Percentiles rank a stretch among this genome's conserved stretches.
Evolutionary conservation across 2,329 filamentous ascomycete species (phyloP).

Genomic region (Corinectria fuckeliana): DNA sequence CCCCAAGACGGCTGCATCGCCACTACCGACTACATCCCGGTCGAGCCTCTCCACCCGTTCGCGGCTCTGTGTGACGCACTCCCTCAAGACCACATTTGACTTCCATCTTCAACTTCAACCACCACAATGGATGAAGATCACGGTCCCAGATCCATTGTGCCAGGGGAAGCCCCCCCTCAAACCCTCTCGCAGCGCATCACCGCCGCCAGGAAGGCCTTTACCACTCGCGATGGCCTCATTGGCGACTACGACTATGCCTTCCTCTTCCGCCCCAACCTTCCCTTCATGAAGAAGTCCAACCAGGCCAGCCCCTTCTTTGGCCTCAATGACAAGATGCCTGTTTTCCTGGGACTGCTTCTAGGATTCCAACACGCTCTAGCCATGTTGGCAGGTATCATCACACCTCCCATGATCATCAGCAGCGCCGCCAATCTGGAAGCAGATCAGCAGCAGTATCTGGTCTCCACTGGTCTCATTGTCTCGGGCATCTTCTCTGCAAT

Average conservation of each 20-base stretch:
- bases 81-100: constrained; percentile 10
- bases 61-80: background rate
- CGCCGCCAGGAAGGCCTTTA: constrained; percentile 49
- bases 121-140: constrained; percentile 62
- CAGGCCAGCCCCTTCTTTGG: constrained; percentile 77
- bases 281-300: constrained; percentile 72
- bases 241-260: constrained; percentile 91
- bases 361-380: constrained; percentile 81
- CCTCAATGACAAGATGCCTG: constrained; percentile 79
- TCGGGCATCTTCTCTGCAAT: constrained; percentile 76
- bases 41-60: background rate
- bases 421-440: constrained; percentile 68
- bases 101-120: constrained; percentile 9
- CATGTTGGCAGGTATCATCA: constrained; percentile 79
- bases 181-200: constrained; percentile 36
- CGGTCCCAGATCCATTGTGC: constrained; percentile 57
- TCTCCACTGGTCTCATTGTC: constrained; percentile 80
- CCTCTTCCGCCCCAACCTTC: constrained; percentile 81
- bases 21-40: constrained; percentile 3
- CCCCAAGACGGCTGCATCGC: background rate
- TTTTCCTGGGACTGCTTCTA: constrained; percentile 74
- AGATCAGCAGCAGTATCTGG: constrained; percentile 74
- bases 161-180: constrained; percentile 45
- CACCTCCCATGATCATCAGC: constrained; percentile 76
- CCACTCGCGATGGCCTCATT: constrained; percentile 74